Percentiles rank a stretch among this genome's conserved stretches.
Evolutionary conservation across 139 green algal species (phyloP).

Genomic region (Micromonas pusilla): DNA sequence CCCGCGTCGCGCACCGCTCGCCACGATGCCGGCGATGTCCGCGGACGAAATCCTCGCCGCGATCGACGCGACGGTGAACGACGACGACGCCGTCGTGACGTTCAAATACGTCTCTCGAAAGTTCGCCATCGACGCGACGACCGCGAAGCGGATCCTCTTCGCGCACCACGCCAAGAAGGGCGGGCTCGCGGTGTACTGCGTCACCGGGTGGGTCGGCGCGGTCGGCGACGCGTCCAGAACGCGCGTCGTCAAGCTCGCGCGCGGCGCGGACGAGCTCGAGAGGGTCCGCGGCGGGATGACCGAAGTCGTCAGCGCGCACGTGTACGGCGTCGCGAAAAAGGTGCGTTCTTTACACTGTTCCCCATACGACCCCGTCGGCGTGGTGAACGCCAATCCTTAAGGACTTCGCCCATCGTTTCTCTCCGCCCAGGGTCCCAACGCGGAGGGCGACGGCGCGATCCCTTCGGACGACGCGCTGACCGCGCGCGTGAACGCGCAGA

Average conservation of each 20-base stretch:
- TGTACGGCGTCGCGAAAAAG: neutral
- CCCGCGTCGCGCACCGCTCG: too few relatives aligned
- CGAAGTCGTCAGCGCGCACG: neutral
- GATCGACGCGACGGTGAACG: neutral
- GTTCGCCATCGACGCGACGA: neutral
- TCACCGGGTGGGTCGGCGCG: neutral
- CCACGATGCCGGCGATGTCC: too few relatives aligned
- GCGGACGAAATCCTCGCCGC: neutral
- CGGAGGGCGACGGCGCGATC: too few relatives aligned
- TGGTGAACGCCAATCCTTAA: too few relatives aligned
- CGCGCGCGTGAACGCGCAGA: neutral
- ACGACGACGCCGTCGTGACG: neutral
- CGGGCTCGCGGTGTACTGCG: neutral
- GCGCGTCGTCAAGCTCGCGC: neutral
- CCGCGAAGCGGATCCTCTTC: neutral
- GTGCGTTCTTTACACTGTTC: too few relatives aligned
- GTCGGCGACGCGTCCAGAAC: neutral
- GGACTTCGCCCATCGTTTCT: too few relatives aligned
- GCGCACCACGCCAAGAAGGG: neutral
- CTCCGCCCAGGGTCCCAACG: too few relatives aligned
- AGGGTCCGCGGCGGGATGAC: neutral
- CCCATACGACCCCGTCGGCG: too few relatives aligned
- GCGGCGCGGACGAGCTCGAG: neutral
- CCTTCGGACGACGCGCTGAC: neutral
- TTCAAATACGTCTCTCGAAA: neutral